Conservation (phyloP, 257 asterid species). For the Petunia axillaris region DNA sequence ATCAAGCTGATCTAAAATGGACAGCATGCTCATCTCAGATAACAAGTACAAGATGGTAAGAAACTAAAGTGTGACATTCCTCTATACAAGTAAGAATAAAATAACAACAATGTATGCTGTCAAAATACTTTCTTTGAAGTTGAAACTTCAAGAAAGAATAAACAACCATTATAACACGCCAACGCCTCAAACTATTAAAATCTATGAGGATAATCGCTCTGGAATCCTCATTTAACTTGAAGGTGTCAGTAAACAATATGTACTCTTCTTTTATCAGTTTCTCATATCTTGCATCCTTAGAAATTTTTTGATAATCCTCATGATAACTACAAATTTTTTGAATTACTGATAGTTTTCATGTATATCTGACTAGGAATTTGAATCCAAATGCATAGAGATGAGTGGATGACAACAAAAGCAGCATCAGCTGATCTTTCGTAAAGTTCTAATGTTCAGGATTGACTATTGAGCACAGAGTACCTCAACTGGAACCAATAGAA, state of each 20-base stretch:
- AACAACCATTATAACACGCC: background rate
- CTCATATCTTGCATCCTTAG: too few species aligned
- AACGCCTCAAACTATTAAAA: background rate
- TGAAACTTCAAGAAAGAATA: background rate
- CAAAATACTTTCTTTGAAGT: background rate
- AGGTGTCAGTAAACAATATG: too few species aligned
- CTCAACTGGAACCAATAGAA: background rate
- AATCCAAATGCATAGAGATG: background rate
- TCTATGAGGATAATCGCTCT: background rate
- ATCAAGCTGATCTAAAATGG: background rate
- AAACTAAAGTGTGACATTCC: background rate
- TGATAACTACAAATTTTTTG: background rate
- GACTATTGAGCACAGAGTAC: background rate
- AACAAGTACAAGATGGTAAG: background rate
- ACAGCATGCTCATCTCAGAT: conserved; percentile 1
- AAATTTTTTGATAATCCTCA: too few species aligned
- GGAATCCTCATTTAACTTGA: too few species aligned
- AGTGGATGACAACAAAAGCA: background rate
- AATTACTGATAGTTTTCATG: background rate
- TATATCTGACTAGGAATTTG: background rate
- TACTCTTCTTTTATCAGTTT: too few species aligned
- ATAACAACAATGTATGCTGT: background rate
- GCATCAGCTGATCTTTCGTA: background rate
- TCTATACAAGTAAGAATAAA: conserved; percentile 11
- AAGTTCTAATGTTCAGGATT: background rate